Percentiles rank a stretch among this genome's conserved stretches.
These are phyloP conservation scores for Ehretia macrophylla DNA, from an alignment of 257 asterid species.

Conservation along the genomic window DNA sequence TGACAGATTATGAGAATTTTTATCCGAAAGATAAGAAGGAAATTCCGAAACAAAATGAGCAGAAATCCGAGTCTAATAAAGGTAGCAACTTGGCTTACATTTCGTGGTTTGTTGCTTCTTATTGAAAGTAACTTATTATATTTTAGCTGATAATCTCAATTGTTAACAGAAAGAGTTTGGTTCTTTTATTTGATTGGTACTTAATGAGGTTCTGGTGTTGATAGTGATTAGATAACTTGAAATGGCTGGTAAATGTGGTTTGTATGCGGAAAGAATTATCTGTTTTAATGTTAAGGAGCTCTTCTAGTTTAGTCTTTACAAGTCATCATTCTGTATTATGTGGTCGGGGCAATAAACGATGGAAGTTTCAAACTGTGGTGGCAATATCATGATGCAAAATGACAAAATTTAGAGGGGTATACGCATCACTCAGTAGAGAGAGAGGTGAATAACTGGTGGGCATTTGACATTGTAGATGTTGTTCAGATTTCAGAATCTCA, in stretches of 20 bases:
- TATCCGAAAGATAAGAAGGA: constrained; percentile 54
- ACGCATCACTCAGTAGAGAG: too few species aligned
- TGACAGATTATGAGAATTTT: constrained; percentile 59
- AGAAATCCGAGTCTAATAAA: constrained; percentile 59
- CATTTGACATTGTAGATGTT: too few species aligned
- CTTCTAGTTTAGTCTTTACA: neutral
- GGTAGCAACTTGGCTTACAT: constrained; percentile 23
- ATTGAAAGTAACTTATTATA: neutral
- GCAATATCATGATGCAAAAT: too few species aligned
- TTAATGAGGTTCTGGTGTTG: neutral
- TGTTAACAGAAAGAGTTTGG: neutral
- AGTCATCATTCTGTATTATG: neutral
- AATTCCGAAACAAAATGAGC: constrained; percentile 45
- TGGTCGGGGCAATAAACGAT: too few species aligned
- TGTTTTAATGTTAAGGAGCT: neutral
- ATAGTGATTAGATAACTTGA: neutral
- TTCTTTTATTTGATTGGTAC: neutral
- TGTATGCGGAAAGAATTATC: too few species aligned
- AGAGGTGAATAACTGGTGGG: too few species aligned
- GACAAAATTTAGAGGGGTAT: too few species aligned
- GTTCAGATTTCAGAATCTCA: too few species aligned
- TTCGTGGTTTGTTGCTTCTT: neutral
- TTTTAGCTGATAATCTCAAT: neutral
- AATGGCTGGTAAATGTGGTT: neutral
- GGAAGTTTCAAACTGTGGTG: too few species aligned